Percentiles rank a stretch among this genome's conserved stretches.
These are phyloP conservation scores for Aspergillus sp. DNA, from an alignment of 2,329 filamentous ascomycete genomes.

Conservation along the genomic window DNA sequence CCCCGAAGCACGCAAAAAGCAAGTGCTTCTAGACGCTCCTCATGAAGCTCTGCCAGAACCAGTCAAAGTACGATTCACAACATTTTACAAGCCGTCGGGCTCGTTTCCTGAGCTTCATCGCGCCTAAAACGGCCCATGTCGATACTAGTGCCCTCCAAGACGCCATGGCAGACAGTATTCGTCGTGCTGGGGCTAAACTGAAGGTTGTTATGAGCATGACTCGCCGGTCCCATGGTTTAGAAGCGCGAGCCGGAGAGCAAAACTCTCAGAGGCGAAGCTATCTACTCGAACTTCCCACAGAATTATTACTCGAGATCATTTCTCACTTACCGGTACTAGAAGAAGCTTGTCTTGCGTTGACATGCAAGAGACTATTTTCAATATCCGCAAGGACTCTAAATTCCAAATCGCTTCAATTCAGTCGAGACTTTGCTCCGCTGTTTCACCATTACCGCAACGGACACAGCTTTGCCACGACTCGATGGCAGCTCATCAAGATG, in stretches of 20 bases:
- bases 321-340: constrained; percentile 36
- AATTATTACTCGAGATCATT: constrained; percentile 37
- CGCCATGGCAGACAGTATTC: constrained; percentile 30
- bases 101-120: constrained; percentile 1
- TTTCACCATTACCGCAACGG: constrained; percentile 41
- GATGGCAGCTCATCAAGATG: constrained; percentile 38
- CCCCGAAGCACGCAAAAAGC: constrained; percentile 15
- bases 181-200: constrained; percentile 30
- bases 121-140: constrained; percentile 16
- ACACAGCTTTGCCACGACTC: constrained; percentile 36
- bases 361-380: constrained; percentile 37
- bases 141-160: constrained; percentile 14
- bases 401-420: constrained; percentile 36
- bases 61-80: constrained; percentile 10
- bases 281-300: constrained; percentile 39
- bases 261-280: constrained; percentile 25
- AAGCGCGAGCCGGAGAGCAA: constrained; percentile 15
- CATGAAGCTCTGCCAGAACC: constrained; percentile 14
- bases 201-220: constrained; percentile 30
- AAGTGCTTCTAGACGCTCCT: constrained; percentile 14
- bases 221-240: constrained; percentile 23
- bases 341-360: constrained; percentile 38
- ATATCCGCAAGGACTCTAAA: constrained; percentile 32
- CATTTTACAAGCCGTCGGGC: constrained; percentile 8
- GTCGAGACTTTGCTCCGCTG: constrained; percentile 39